Evolutionary conservation across 106 monocot genomes (phyloP).

Genomic region (Chionographis japonica): DNA sequence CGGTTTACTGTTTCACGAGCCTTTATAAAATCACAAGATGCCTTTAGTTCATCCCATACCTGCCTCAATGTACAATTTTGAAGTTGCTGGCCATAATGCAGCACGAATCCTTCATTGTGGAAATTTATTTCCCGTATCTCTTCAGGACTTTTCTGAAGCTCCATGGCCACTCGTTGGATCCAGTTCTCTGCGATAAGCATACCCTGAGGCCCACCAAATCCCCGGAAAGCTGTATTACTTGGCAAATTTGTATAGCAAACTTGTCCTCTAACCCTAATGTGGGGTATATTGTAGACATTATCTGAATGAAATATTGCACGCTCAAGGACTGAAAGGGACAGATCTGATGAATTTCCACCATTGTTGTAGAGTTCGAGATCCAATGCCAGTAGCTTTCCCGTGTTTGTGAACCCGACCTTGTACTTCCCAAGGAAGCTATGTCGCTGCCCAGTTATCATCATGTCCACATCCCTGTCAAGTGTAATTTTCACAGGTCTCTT

Average conservation of each 20-base stretch:
- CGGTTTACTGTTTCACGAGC: constrained; percentile 37
- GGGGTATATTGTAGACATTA: constrained; percentile 84
- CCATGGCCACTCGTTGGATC: constrained; percentile 78
- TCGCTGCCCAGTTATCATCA: constrained; percentile 90
- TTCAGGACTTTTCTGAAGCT: constrained; percentile 77
- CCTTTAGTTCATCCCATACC: constrained; percentile 80
- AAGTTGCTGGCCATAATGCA: constrained; percentile 84
- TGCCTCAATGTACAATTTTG: constrained; percentile 57
- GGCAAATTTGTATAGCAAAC: constrained; percentile 93
- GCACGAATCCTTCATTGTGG: constrained; percentile 58
- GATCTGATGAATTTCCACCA: constrained; percentile 86
- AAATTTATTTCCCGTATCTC: constrained; percentile 92
- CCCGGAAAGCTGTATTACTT: constrained; percentile 95
- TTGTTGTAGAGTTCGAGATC: constrained; percentile 91
- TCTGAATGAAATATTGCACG: constrained; percentile 91
- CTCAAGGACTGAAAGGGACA: constrained; percentile 73
- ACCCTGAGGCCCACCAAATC: constrained; percentile 98
- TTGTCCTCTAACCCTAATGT: constrained; percentile 68
- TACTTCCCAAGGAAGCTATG: constrained; percentile 93
- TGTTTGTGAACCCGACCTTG: constrained; percentile 93
- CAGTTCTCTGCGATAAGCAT: constrained; percentile 95
- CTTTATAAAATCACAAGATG: constrained; percentile 63
- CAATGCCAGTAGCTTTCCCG: constrained; percentile 77
- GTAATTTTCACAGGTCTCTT: constrained; percentile 78
- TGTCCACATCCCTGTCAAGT: constrained; percentile 89